Evolutionary conservation across 306 rosid species (phyloP).

Genomic region (Senna tora): DNA sequence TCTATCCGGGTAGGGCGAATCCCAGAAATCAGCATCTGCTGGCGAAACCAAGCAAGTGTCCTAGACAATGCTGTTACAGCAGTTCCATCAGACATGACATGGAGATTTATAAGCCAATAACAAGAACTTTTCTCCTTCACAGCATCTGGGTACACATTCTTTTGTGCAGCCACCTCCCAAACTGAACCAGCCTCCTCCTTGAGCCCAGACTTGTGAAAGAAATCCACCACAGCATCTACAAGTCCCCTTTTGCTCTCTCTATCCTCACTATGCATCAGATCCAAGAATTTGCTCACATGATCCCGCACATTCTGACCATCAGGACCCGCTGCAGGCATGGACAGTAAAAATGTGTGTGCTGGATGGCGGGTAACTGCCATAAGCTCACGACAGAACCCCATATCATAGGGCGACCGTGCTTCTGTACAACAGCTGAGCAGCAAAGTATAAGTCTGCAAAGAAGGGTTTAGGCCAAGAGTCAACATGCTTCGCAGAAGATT

Average conservation of each 20-base stretch:
- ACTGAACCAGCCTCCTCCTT: conserved; percentile 97
- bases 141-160: conserved; percentile 86
- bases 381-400: conserved; percentile 71
- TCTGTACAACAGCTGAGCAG: conserved; percentile 95
- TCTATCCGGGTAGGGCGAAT: conserved; percentile 78
- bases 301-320: conserved; percentile 86
- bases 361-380: conserved; percentile 87
- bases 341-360: conserved; percentile 72
- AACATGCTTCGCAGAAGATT: conserved; percentile 76
- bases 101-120: conserved; percentile 94
- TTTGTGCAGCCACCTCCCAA: conserved; percentile 89
- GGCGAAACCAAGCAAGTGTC: conserved; percentile 92
- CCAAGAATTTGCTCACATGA: conserved; percentile 75
- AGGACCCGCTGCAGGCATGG: conserved; percentile 89
- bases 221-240: conserved; percentile 93
- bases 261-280: conserved; percentile 87
- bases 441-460: conserved; percentile 84
- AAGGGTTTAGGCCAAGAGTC: conserved; percentile 70
- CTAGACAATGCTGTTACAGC: conserved; percentile 89
- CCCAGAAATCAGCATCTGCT: conserved; percentile 73
- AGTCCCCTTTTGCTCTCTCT: conserved; percentile 95
- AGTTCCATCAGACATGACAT: conserved; percentile 95
- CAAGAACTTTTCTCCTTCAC: conserved; percentile 78
- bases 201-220: conserved; percentile 91
- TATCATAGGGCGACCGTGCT: conserved; percentile 65